These are phyloP conservation scores for Hippophae rhamnoides DNA, from an alignment of 306 rosid genomes.

Conservation along the genomic window DNA sequence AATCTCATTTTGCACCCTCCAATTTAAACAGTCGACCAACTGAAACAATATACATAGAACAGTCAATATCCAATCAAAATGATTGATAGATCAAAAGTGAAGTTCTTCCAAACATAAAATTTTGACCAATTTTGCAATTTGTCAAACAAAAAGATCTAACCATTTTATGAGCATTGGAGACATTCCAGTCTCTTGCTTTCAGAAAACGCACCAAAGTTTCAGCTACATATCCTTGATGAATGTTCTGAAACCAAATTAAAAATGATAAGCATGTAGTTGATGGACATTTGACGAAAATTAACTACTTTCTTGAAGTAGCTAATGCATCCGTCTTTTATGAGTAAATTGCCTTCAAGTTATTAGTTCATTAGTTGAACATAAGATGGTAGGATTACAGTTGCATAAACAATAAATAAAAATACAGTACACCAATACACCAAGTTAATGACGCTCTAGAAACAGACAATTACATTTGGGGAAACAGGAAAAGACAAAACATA, in stretches of 20 bases:
- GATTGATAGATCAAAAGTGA: constrained; percentile 5
- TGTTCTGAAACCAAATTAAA: constrained; percentile 47
- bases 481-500: background rate
- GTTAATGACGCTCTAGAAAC: background rate
- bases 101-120: background rate
- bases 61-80: constrained; percentile 4
- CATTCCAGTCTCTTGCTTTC: constrained; percentile 88
- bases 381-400: background rate
- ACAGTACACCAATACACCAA: background rate
- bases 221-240: constrained; percentile 62
- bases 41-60: constrained; percentile 28
- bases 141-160: constrained; percentile 33
- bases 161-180: constrained; percentile 78
- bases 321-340: background rate
- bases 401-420: background rate
- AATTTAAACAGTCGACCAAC: constrained; percentile 72
- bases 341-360: background rate
- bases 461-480: background rate
- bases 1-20: constrained; percentile 88
- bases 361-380: background rate
- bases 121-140: constrained; percentile 3
- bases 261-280: background rate
- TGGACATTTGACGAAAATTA: background rate
- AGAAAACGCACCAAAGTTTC: constrained; percentile 75
- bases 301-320: background rate